Evolutionary conservation across 495 filamentous ascomycete genomes (phyloP).

Genomic region (Xylaria venustula): DNA sequence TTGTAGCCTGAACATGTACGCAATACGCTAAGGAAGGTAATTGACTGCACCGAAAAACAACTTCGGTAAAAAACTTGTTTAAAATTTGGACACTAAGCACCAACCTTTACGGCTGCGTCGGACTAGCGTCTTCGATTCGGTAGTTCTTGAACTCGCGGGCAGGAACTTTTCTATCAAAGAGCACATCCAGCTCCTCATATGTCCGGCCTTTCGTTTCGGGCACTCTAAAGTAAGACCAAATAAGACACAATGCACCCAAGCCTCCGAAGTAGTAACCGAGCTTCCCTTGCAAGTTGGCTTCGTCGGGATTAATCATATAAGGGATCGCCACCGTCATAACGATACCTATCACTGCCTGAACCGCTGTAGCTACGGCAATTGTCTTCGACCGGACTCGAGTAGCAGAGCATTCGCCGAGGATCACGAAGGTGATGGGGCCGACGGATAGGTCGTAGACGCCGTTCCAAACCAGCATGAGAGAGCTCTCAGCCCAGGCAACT

Average conservation of each 20-base stretch:
- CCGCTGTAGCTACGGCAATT: slow-evolving; percentile 59
- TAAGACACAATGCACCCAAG: slow-evolving; percentile 40
- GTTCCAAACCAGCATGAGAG: slow-evolving; percentile 57
- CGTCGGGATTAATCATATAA: slow-evolving; percentile 66
- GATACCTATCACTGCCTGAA: slow-evolving; percentile 58
- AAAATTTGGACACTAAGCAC: slow-evolving; percentile 1
- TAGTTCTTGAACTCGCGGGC: slow-evolving; percentile 51
- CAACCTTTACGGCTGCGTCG: slow-evolving; percentile 9
- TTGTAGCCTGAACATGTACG: no score
- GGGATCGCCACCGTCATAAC: slow-evolving; percentile 63
- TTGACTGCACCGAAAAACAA: slow-evolving; percentile 1
- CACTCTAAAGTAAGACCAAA: slow-evolving; percentile 54
- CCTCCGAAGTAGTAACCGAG: slow-evolving; percentile 68
- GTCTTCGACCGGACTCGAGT: slow-evolving; percentile 61
- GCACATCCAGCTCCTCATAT: slow-evolving; percentile 56
- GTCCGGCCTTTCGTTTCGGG: slow-evolving; percentile 61
- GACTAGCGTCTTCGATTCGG: slow-evolving; percentile 26
- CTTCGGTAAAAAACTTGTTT: background rate
- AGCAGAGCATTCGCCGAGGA: slow-evolving; percentile 59
- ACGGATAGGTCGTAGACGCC: slow-evolving; percentile 57
- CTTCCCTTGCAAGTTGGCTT: slow-evolving; percentile 63
- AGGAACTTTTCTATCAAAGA: slow-evolving; percentile 52
- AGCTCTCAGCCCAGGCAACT: slow-evolving; percentile 54
- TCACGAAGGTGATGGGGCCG: slow-evolving; percentile 61
- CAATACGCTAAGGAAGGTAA: slow-evolving; percentile 8